Percentiles rank a stretch among this genome's conserved stretches.
phyloP scores from a whole-genome alignment of 768 basidiomycete genomes.

The Nidularia sp. region DNA sequence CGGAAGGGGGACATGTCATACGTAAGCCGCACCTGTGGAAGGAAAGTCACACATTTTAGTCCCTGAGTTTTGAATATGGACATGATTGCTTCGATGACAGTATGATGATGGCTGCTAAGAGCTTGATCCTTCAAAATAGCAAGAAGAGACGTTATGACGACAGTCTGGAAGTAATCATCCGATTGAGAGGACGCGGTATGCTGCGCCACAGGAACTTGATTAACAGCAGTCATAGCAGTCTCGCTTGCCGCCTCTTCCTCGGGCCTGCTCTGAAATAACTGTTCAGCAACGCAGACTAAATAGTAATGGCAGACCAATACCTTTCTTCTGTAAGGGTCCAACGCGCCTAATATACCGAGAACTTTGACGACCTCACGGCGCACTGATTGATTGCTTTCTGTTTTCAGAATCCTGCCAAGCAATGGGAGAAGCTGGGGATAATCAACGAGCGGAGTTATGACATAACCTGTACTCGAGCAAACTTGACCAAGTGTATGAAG shows the following conservation, averaged over 20 bases:
- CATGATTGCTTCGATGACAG: slow-evolving; percentile 97
- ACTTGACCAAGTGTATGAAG: slow-evolving; percentile 92
- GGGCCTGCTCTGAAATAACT: slow-evolving; percentile 42
- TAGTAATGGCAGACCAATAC: slow-evolving; percentile 28
- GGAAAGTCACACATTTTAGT: slow-evolving; percentile 90
- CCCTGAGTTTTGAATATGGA: slow-evolving; percentile 98
- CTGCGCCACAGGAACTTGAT: slow-evolving; percentile 66
- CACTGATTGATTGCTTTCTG: slow-evolving; percentile 68
- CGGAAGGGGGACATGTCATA: background rate
- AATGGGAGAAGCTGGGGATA: slow-evolving; percentile 88
- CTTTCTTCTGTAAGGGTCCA: slow-evolving; percentile 95
- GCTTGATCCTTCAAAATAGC: slow-evolving; percentile 87
- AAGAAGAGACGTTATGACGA: slow-evolving; percentile 86
- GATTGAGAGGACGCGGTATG: slow-evolving; percentile 59
- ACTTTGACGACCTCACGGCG: slow-evolving; percentile 92
- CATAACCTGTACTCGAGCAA: slow-evolving; percentile 93
- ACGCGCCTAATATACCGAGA: slow-evolving; percentile 90
- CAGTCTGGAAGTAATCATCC: slow-evolving; percentile 97
- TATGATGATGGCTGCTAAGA: slow-evolving; percentile 81
- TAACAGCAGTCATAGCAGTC: slow-evolving; percentile 55
- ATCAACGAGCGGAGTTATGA: slow-evolving; percentile 86
- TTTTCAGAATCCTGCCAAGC: slow-evolving; percentile 78
- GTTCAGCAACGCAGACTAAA: slow-evolving; percentile 5
- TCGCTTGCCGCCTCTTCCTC: slow-evolving; percentile 63
- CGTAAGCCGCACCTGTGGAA: slow-evolving; percentile 69